Conservation (phyloP, 106 monocot species). For the Dioscorea alata region DNA sequence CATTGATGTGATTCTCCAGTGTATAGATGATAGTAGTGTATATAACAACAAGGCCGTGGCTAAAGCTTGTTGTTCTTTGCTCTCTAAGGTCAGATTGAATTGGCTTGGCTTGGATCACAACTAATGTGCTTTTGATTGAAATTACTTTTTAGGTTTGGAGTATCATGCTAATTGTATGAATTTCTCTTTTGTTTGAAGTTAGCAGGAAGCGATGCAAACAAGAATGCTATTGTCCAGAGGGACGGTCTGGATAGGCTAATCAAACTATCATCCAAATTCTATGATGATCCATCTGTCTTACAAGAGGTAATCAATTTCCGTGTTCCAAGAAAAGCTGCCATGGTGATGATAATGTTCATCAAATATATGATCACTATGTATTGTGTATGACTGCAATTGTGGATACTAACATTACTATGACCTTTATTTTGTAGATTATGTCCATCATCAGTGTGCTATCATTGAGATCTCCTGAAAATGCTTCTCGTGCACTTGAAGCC, state of each 20-base stretch:
- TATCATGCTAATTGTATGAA: no score
- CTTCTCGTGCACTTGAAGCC: conserved; percentile 77
- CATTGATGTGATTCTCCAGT: conserved; percentile 67
- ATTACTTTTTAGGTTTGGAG: no score
- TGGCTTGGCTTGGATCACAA: background rate
- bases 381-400: background rate
- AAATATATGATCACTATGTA: background rate
- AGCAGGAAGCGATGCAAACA: conserved; percentile 91
- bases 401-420: background rate
- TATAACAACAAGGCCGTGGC: conserved; percentile 36
- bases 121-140: no score
- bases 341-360: no score
- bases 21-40: conserved; percentile 49
- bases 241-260: conserved; percentile 71
- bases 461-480: conserved; percentile 86
- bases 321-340: background rate
- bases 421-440: conserved; percentile 60
- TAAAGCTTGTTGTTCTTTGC: conserved; percentile 79
- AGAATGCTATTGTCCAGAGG: conserved; percentile 63
- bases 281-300: conserved; percentile 73
- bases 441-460: conserved; percentile 61
- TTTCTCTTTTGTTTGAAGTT: conserved; percentile 38
- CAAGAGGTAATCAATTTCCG: conserved; percentile 57
- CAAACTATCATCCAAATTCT: conserved; percentile 71
- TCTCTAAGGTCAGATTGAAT: conserved; percentile 62